Evolutionary conservation across 495 filamentous ascomycete species (phyloP), one percentile per base, ranked within the genome.

Genomic region (Aspergillus steynii): DNA sequence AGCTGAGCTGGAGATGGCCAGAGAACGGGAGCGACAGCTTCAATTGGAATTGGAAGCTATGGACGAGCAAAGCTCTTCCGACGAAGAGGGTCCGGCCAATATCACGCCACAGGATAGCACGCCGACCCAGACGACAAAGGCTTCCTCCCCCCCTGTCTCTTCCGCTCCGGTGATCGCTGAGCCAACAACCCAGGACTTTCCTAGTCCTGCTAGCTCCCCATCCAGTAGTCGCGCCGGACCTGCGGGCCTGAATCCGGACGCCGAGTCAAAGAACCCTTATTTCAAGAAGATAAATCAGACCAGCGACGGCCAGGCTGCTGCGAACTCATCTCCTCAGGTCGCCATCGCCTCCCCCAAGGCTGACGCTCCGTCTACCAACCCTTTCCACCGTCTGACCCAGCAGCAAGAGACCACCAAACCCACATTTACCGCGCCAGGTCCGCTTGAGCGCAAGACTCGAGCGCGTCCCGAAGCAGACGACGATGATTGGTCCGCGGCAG

Each of bases 1-100:
- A 62, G 93, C 91, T 26, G 95, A 99, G 72, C 87, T 99, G 50
- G 96, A 97, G 74, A 89, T 88, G 47, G 92, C 95, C 5, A 88
- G 87, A 68, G 90, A 94, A 76, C 86, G 91, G 55, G 95, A 98
- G 70, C 83, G 90, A 54, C 90, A 96, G 70, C 82, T 97, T 34
- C 90, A 94, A 70, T 82, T 86, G 62, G 90, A 98, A 72, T 83
- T 98, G 31, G 91, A 96, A 71, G 86, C 86, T 29, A 83, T 97
- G 54, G 89, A 90, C 26, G 87, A 90, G 1, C 83, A 90, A 8
- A 88, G 89, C 58, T 93, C 90, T 26, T 93, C 90, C 1, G 93
- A 97, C 69, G 92, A 96, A 25, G 92, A 96, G 60, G 94, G 88
- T 4, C 90, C 89, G 10, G 84, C 90, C 59, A 83, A 90, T 62